Evolutionary conservation across 148 eudicot species (phyloP), one percentile per base, ranked within the genome.

Genomic region (Vaccinium corymbosum): DNA sequence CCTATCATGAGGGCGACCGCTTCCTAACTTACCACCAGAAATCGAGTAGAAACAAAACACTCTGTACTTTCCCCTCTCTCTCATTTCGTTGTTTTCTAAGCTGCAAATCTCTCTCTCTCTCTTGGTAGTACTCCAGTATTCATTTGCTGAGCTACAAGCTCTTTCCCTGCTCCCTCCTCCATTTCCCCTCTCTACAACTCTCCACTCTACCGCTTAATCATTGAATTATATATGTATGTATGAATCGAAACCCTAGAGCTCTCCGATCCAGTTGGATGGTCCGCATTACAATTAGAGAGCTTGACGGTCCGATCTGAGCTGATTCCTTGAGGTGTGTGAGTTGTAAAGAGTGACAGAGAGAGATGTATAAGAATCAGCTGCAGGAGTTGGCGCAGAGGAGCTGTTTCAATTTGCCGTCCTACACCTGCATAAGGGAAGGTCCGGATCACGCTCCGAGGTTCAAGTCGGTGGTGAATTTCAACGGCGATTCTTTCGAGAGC

Each of bases 391-490:
- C 93, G 56, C 93, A 91, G 79, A 56, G 91, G 84, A 91, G 93
- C 87, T 91, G 93, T 88, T 91, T 91, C 83, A 91, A 91, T 48
- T 75, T 91, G 84, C 93, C 93, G 42, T 86, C 93, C 32, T 91
- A 91, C 76, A 82, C 89, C 22, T 85, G 86, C 70, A 75, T 90
- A 19, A 84, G 91, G 22, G 90, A 91, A 81, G 93, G 93, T 84
- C 93, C 93, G 3, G 93, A 91, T 89, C 93, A 91, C 86, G 93
- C 91, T 84, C 93, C 93, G 70, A 64, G 91, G 84, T 91, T 91
- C 80, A 91, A 89, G 77, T 88, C 93, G 7, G 57, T 87, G 10
- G 93, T 91, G 53, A 91, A 91, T 55, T 91, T 91, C 75, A 91
- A 89, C 83, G 90, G 93, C 29, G 93, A 91, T 87, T 84, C 85